phyloP scores from a whole-genome alignment of 2,329 filamentous ascomycete species.

The Cercospora sojina region DNA sequence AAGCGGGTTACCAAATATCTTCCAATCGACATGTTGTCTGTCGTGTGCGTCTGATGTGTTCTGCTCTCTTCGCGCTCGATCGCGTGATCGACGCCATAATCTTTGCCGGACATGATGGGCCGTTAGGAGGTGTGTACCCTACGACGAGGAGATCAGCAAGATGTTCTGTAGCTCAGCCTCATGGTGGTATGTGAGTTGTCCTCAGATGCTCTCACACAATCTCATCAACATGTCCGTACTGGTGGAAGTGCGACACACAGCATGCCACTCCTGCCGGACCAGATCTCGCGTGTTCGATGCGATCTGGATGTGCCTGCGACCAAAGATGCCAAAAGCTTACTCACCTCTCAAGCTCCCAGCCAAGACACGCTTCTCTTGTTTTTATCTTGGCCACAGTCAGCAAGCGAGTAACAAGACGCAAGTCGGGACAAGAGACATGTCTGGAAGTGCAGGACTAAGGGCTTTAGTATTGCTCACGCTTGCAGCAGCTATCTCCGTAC shows the following conservation, averaged over 20 bases:
- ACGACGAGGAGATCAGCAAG: not conserved
- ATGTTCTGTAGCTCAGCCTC: not conserved
- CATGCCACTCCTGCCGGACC: not conserved
- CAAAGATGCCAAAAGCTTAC: slow-evolving; percentile 11
- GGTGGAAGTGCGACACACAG: not conserved
- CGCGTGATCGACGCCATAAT: slow-evolving; percentile 18
- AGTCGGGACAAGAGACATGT: not conserved
- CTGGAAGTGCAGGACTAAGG: not conserved
- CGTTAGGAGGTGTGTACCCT: not conserved
- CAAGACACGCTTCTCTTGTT: slow-evolving; percentile 6
- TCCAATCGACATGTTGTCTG: slow-evolving; percentile 41
- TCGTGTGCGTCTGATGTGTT: slow-evolving; percentile 1
- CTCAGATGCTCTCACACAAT: not conserved
- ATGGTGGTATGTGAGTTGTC: not conserved
- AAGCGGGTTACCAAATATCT: slow-evolving; percentile 56
- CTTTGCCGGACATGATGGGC: slow-evolving; percentile 18
- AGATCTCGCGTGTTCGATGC: not conserved
- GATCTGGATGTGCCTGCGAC: not conserved
- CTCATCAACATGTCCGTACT: not conserved
- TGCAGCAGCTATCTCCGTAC: slow-evolving; percentile 1
- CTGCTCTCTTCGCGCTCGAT: slow-evolving; percentile 23
- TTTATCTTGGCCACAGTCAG: not conserved
- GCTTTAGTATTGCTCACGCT: slow-evolving; percentile 6
- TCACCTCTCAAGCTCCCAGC: slow-evolving; percentile 18
- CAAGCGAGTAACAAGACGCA: not conserved